Evolutionary conservation across 2,329 filamentous ascomycete genomes (phyloP).

Genomic region (Metarhizium anisopliae): DNA sequence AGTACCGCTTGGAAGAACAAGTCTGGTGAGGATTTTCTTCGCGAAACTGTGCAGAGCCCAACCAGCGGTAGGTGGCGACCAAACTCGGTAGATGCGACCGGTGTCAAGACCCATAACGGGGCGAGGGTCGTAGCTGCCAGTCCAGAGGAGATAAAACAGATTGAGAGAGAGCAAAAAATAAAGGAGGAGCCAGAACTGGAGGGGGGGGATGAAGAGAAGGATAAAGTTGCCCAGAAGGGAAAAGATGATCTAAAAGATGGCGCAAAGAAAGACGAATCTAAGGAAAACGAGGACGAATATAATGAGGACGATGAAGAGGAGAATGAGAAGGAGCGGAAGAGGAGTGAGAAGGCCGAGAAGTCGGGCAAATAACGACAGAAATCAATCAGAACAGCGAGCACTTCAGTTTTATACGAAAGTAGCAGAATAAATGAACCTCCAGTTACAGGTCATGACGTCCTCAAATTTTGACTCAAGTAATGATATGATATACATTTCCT

Average conservation of each 20-base stretch:
- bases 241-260: slow-evolving; percentile 10
- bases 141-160: slow-evolving; percentile 27
- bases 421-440: neutral
- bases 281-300: slow-evolving; percentile 16
- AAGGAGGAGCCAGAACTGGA: slow-evolving; percentile 30
- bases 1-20: slow-evolving; percentile 6
- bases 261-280: slow-evolving; percentile 20
- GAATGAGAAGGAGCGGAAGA: slow-evolving; percentile 1
- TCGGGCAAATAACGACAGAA: neutral
- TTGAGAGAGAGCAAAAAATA: slow-evolving; percentile 25
- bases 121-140: slow-evolving; percentile 20
- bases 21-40: slow-evolving; percentile 5
- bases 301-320: slow-evolving; percentile 19
- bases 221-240: neutral
- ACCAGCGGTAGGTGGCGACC: slow-evolving; percentile 9
- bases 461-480: neutral
- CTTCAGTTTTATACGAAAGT: neutral
- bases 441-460: neutral
- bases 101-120: slow-evolving; percentile 19
- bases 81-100: neutral
- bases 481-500: neutral
- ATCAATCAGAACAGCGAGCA: neutral
- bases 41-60: slow-evolving; percentile 9
- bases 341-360: neutral
- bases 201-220: slow-evolving; percentile 6